phyloP scores from a whole-genome alignment of 2,329 filamentous ascomycete genomes.

The Exophiala alcalophila region DNA sequence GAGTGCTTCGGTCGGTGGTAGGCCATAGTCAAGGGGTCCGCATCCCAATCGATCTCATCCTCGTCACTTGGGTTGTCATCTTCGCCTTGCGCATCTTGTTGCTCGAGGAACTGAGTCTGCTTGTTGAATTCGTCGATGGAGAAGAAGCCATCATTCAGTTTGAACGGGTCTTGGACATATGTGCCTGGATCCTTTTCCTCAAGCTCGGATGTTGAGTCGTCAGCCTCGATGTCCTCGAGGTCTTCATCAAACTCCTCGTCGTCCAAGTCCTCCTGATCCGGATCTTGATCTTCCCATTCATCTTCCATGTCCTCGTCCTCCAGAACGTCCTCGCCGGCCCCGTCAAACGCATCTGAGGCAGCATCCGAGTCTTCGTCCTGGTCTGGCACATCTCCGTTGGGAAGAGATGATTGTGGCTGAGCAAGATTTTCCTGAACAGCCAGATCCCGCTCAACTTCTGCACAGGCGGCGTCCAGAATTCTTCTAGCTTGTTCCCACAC shows the following conservation, averaged over 20 bases:
- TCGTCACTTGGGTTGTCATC: conserved; percentile 78
- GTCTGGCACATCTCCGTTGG: conserved; percentile 17
- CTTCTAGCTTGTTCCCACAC: conserved; percentile 91
- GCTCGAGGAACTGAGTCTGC: conserved; percentile 83
- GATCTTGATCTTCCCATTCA: conserved; percentile 15
- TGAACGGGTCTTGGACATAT: conserved; percentile 70
- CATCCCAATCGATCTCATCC: conserved; percentile 83
- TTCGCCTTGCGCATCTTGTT: conserved; percentile 73
- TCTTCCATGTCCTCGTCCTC: conserved; percentile 10
- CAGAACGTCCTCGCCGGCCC: conserved; percentile 18
- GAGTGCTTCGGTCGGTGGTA: conserved; percentile 32
- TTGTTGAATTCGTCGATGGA: conserved; percentile 97
- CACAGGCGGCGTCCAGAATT: conserved; percentile 57
- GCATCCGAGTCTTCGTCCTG: conserved; percentile 12
- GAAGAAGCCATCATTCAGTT: conserved; percentile 96
- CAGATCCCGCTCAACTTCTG: conserved; percentile 30
- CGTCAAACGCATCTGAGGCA: conserved; percentile 24
- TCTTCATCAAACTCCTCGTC: conserved; percentile 36
- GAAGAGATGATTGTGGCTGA: conserved; percentile 30
- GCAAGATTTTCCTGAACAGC: conserved; percentile 35
- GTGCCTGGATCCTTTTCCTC: conserved; percentile 48
- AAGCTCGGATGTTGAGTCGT: conserved; percentile 30
- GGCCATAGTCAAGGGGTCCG: conserved; percentile 61
- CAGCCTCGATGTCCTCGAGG: conserved; percentile 32
- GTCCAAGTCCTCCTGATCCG: conserved; percentile 30